phyloP scores from a whole-genome alignment of 2,329 filamentous ascomycete species.

The Neofusicoccum kwambonambiense region DNA sequence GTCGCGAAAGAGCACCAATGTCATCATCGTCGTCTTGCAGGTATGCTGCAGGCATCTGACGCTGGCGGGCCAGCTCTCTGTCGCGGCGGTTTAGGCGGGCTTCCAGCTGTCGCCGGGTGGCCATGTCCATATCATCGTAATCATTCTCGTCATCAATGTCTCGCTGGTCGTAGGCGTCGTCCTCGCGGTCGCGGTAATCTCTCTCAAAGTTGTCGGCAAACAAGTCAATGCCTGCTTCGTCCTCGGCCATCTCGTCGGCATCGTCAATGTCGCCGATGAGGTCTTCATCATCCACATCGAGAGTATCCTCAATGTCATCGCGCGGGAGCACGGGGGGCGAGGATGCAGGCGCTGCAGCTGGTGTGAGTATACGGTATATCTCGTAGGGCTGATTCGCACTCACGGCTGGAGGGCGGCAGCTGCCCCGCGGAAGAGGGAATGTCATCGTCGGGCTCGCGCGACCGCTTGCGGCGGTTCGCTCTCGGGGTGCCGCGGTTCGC shows the following conservation, averaged over 20 bases:
- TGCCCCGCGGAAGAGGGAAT: constrained; percentile 53
- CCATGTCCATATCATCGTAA: constrained; percentile 67
- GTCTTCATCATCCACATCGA: constrained; percentile 59
- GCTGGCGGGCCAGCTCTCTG: constrained; percentile 65
- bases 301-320: constrained; percentile 62
- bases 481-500: constrained; percentile 70
- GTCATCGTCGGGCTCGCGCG: constrained; percentile 64
- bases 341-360: constrained; percentile 51
- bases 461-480: constrained; percentile 59
- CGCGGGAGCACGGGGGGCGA: constrained; percentile 66
- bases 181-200: constrained; percentile 56
- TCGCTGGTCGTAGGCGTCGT: constrained; percentile 64
- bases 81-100: constrained; percentile 72
- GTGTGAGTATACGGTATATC: not conserved
- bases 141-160: constrained; percentile 74
- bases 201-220: constrained; percentile 69
- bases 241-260: constrained; percentile 66
- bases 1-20: constrained; percentile 78
- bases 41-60: constrained; percentile 70
- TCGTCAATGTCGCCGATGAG: constrained; percentile 64
- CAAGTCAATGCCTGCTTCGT: constrained; percentile 67
- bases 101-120: constrained; percentile 68
- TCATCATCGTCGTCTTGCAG: constrained; percentile 79
- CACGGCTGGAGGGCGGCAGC: constrained; percentile 63
- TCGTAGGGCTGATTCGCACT: constrained; percentile 32